Evolutionary conservation across 139 green algal species (phyloP).

Genomic region (Tetradesmus lagerheimii): DNA sequence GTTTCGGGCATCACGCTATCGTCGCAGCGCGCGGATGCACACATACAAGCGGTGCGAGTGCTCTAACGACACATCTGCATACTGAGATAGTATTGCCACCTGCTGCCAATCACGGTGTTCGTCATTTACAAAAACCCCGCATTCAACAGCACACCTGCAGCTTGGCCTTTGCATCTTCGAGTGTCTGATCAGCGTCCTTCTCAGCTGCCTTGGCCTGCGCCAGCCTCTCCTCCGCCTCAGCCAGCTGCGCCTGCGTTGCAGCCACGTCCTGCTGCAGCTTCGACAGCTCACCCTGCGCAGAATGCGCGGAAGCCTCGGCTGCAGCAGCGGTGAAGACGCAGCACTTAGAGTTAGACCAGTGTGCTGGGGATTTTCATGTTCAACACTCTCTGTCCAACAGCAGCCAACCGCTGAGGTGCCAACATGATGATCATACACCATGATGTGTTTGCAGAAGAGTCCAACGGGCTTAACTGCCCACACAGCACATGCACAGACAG

Average conservation of each 20-base stretch:
- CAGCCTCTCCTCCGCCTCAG: neutral
- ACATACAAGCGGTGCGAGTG: too few species aligned
- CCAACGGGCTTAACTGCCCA: too few species aligned
- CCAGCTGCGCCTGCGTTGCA: slow-evolving; percentile 33
- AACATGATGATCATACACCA: too few species aligned
- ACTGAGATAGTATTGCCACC: too few species aligned
- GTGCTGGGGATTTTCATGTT: too few species aligned
- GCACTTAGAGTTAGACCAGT: too few species aligned
- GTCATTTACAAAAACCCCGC: too few species aligned
- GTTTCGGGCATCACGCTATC: neutral
- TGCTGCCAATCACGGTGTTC: too few species aligned
- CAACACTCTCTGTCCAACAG: too few species aligned
- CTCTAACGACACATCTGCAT: too few species aligned
- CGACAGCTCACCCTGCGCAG: slow-evolving; percentile 20
- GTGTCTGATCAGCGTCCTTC: slow-evolving; percentile 29
- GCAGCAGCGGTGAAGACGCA: neutral
- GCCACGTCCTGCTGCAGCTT: slow-evolving; percentile 31
- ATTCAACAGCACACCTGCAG: slow-evolving; percentile 19
- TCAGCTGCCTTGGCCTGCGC: slow-evolving; percentile 16
- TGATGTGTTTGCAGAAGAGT: too few species aligned
- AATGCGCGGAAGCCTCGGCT: neutral
- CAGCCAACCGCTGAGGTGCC: too few species aligned
- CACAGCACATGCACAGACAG: neutral
- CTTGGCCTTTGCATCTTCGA: slow-evolving; percentile 46
- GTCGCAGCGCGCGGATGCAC: neutral